A percentile compares a stretch with the other conserved stretches of the same genome.
Evolutionary conservation across 495 filamentous ascomycete species (phyloP).

Genomic region (Aspergillus avenaceus): DNA sequence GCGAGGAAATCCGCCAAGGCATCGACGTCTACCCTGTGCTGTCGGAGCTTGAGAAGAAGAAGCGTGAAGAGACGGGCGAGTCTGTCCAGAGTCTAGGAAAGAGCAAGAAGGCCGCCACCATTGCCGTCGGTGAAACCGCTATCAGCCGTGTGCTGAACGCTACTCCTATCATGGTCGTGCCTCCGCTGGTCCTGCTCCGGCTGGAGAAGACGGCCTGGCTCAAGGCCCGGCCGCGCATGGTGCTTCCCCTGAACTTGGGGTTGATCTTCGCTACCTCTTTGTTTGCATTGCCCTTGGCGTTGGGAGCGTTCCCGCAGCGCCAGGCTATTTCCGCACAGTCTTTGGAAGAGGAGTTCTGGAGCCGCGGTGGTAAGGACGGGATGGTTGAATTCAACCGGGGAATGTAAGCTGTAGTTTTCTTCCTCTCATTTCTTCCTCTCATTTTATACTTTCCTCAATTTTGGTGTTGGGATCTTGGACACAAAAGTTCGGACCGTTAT

Average conservation of each 20-base stretch:
- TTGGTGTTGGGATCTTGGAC: not conserved
- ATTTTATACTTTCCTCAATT: not conserved
- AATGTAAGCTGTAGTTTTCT: conserved; percentile 53
- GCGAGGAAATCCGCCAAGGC: conserved; percentile 86
- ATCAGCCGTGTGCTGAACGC: conserved; percentile 85
- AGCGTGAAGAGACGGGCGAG: conserved; percentile 54
- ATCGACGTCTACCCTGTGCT: conserved; percentile 91
- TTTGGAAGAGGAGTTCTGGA: conserved; percentile 81
- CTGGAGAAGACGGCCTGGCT: conserved; percentile 60
- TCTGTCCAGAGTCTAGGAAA: conserved; percentile 71
- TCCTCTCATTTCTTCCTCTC: conserved; percentile 3
- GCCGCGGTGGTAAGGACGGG: conserved; percentile 61
- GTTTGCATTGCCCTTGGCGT: conserved; percentile 75
- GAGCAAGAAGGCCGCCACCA: conserved; percentile 76
- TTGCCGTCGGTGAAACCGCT: conserved; percentile 91
- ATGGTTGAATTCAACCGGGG: conserved; percentile 89
- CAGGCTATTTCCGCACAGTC: conserved; percentile 68
- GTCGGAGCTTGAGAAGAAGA: conserved; percentile 29
- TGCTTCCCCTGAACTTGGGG: conserved; percentile 74
- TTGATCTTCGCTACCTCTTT: conserved; percentile 76
- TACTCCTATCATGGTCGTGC: conserved; percentile 94
- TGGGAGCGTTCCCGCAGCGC: conserved; percentile 88
- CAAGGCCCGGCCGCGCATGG: conserved; percentile 63
- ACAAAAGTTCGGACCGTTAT: not conserved
- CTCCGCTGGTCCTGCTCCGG: conserved; percentile 79